Percentiles rank a stretch among this genome's conserved stretches.
These are phyloP conservation scores for Colletotrichum tropicicola DNA, from an alignment of 2,329 filamentous ascomycete species.

Conservation along the genomic window DNA sequence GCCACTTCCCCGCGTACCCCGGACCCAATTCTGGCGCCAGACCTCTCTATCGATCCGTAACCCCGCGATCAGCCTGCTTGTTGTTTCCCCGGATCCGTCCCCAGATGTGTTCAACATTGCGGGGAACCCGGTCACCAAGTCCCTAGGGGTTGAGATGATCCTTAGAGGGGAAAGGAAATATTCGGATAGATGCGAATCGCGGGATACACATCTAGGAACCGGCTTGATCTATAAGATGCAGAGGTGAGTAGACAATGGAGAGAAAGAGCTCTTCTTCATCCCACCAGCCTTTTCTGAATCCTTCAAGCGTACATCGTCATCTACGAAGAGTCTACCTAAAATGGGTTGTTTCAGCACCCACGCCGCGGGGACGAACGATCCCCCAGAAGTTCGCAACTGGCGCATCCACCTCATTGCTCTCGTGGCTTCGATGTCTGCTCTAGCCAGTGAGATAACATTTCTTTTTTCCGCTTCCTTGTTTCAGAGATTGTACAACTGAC, in stretches of 20 bases:
- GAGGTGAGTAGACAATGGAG: not conserved
- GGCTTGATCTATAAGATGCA: not conserved
- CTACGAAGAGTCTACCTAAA: not conserved
- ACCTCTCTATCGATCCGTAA: not conserved
- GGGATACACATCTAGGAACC: not conserved
- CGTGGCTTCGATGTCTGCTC: conserved; percentile 34
- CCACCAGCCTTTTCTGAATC: too few species aligned
- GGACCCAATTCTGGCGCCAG: not conserved
- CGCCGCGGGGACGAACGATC: conserved; percentile 16
- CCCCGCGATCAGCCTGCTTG: not conserved
- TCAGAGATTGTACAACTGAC: not conserved
- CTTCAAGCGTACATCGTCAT: too few species aligned
- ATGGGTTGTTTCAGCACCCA: conserved; percentile 16
- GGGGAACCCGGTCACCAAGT: not conserved
- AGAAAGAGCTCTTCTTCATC: not conserved
- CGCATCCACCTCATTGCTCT: conserved; percentile 34
- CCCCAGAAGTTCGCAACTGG: conserved; percentile 29
- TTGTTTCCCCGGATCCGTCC: not conserved
- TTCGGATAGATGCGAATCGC: not conserved
- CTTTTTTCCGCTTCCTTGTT: not conserved
- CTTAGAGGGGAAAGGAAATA: not conserved
- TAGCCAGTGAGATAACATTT: conserved; percentile 26
- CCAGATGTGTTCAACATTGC: too few species aligned
- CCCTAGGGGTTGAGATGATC: not conserved
- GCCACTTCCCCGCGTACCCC: not conserved